Evolutionary conservation across 2,329 filamentous ascomycete genomes (phyloP), one percentile per base, ranked within the genome.

Genomic region (Nigrospora osmanthi): DNA sequence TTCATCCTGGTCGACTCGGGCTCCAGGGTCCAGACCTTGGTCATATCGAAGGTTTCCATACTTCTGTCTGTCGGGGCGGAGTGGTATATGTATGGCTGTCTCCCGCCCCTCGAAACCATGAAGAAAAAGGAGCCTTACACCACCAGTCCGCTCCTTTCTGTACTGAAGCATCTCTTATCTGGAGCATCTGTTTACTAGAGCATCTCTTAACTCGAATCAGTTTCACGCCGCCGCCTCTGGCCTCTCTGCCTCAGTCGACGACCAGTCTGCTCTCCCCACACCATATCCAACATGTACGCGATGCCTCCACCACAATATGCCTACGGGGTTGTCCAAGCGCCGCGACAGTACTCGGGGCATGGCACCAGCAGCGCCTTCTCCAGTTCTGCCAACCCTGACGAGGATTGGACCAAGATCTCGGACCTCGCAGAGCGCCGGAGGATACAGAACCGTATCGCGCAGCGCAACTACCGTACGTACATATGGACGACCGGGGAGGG

Each of bases 361-460:
- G 84, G 83, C 63, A 94, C 87, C 50, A 95, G 89, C 72, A 95
- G 89, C 69, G 91, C 91, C 56, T 95, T 95, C 74, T 94, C 88
- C 69, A 86, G 85, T 58, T 94, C 89, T 52, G 91, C 90, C 57
- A 94, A 95, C 65, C 87, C 91, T 45, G 90, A 96, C 61, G 91
- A 97, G 71, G 91, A 97, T 72, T 97, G 91, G 91, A 96, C 91
- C 62, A 95, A 96, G 80, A 95, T 97, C 64, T 95, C 91, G 47
- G 91, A 97, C 67, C 83, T 97, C 48, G 91, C 90, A 42, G 91
- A 97, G 71, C 83, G 93, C 61, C 78, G 90, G 59, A 81, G 90
- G 62, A 95, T 96, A 71, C 90, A 97, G 70, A 97, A 97, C 72
- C 83, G 91, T 56, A 96, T 97, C 75, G 91, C 91, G 55, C 91